Conservation (phyloP, 1,284 basidiomycete genomes). For the Sporisorium exsertum region DNA sequence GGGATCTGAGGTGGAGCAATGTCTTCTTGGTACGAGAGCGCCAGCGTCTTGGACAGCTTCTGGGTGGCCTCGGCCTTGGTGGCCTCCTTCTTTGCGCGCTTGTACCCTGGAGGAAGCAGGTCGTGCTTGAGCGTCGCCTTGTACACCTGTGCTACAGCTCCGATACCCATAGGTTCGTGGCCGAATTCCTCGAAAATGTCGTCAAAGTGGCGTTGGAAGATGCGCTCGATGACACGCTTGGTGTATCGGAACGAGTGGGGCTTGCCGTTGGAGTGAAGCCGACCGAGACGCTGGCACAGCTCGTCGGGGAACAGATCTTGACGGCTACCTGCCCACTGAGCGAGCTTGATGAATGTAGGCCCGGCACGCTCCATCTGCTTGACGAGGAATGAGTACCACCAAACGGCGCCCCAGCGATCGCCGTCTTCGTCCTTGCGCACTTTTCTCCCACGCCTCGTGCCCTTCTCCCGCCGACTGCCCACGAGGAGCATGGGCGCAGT, state of each 20-base stretch:
- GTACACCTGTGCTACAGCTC: constrained; percentile 97
- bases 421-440: constrained; percentile 51
- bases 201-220: constrained; percentile 79
- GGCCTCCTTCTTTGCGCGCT: constrained; percentile 46
- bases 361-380: constrained; percentile 92
- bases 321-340: constrained; percentile 97
- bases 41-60: constrained; percentile 53
- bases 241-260: constrained; percentile 87
- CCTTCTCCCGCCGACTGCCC: constrained; percentile 70
- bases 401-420: constrained; percentile 70
- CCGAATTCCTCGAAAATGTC: constrained; percentile 94
- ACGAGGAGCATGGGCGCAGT: constrained; percentile 86
- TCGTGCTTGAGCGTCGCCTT: constrained; percentile 84
- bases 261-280: constrained; percentile 87
- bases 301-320: constrained; percentile 92
- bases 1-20: constrained; percentile 55
- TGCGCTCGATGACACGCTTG: constrained; percentile 82
- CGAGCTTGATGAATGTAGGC: constrained; percentile 97
- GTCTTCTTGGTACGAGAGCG: constrained; percentile 61
- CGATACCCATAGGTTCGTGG: constrained; percentile 89
- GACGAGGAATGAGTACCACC: constrained; percentile 95
- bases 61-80: constrained; percentile 22
- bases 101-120: constrained; percentile 77
- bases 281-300: constrained; percentile 87
- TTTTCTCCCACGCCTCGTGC: constrained; percentile 43